Percentiles rank a stretch among this genome's conserved stretches.
phyloP scores from a whole-genome alignment of 2,329 filamentous ascomycete genomes.

The Sporothrix brasiliensis region DNA sequence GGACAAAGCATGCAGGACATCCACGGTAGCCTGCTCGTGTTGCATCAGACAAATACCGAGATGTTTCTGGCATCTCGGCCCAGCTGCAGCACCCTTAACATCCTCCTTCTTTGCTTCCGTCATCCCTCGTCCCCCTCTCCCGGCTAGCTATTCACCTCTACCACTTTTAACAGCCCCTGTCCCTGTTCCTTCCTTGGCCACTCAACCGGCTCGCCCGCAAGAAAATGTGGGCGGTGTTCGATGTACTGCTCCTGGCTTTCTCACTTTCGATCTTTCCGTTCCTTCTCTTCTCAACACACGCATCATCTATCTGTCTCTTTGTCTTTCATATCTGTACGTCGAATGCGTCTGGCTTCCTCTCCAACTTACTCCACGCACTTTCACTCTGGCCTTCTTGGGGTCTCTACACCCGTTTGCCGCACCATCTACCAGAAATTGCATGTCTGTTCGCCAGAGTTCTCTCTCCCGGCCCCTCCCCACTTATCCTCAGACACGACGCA shows the following conservation, averaged over 20 bases:
- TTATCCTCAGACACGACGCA: constrained; percentile 5
- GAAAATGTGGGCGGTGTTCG: constrained; percentile 1
- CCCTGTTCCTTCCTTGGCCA: constrained; percentile 35
- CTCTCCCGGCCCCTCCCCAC: constrained; percentile 39
- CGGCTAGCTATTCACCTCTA: neutral
- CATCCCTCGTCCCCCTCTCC: constrained; percentile 36
- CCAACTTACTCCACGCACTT: neutral
- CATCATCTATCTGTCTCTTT: neutral
- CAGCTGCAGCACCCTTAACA: neutral
- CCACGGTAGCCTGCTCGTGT: neutral
- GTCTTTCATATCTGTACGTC: constrained; percentile 13
- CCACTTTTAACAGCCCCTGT: constrained; percentile 30
- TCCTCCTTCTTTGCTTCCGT: constrained; percentile 34
- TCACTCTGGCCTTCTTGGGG: neutral
- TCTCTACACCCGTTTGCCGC: neutral
- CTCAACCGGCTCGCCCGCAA: constrained; percentile 27
- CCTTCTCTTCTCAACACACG: constrained; percentile 29
- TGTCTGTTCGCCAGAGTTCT: constrained; percentile 14
- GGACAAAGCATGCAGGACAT: neutral
- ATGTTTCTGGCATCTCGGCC: neutral
- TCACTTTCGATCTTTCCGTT: constrained; percentile 24
- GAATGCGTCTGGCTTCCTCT: constrained; percentile 9
- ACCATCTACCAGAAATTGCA: neutral
- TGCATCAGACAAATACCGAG: neutral
- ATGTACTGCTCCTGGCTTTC: constrained; percentile 20